Base-by-base conservation (phyloP, 2,329 filamentous ascomycete species). In the Teratosphaeriaceae sp. region DNA sequence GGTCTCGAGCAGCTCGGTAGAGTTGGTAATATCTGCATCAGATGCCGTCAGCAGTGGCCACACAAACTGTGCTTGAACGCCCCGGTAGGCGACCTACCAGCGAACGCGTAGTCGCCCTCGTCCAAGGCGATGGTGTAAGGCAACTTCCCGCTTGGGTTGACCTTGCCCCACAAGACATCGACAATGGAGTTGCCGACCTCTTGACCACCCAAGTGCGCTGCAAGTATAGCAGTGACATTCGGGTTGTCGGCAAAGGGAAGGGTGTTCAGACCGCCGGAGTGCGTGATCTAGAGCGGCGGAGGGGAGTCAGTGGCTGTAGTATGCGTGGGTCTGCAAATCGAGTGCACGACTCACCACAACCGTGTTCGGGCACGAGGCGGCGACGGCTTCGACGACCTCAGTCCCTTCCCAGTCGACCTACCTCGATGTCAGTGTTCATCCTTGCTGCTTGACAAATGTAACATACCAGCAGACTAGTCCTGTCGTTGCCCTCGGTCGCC, bases 401-500 rank as follows among this genome's bases (percentile, higher is more conserved):
- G 61, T 61, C 19, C 60, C 61, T 44, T 73, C 60, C 61, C 65
- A 70, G 52, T 72, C 68, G n/a, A 63, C 55, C 37, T 39, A 9
- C 5, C 5, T 6, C 15, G 18, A 5, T 19, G 23, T 39, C 22
- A 39, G 37, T 24, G 20, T 9, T 7, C 5, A 13, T 30, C 13
- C 37, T 16, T 16, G 24, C 15, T n/a, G 8, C 9, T 20, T 13
- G 8, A 4, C 4, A 9, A 24, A 29, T 13, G 5, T 19, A 6
- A 29, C 37, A 23, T 15, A 39, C 37, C 20, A 60, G 52, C 4
- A 73, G 57, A 5, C 58, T 56, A 3, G 46, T 45, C 16, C 71
- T 62, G 47, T 74, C 71, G n/a, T 50, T 57, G 34, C 63, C 68
- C 55, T 74, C 71, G 2, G 62, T 58, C 0, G 70, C 69, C 58